A percentile compares a stretch with the other conserved stretches of the same genome.
phyloP scores from a whole-genome alignment of 176 grass and related monocot genomes.

The Pharus latifolius region DNA sequence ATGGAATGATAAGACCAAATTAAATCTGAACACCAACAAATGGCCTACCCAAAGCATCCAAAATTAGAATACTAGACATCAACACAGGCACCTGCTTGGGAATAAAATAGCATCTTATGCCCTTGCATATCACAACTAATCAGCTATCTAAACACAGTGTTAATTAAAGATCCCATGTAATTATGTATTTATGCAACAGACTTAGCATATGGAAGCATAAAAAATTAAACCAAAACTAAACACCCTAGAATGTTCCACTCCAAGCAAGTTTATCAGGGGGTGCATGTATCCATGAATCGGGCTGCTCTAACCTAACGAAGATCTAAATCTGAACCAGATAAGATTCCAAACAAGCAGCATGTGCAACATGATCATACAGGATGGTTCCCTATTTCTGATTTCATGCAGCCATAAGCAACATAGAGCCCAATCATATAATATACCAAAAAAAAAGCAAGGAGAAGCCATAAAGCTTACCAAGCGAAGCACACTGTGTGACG shows the following conservation, averaged over 20 bases:
- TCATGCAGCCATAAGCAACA: background rate
- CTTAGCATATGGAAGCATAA: background rate
- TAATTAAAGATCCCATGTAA: too few relatives aligned
- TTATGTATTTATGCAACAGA: background rate
- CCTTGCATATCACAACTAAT: background rate
- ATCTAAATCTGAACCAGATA: background rate
- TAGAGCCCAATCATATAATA: background rate
- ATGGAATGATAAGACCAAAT: background rate
- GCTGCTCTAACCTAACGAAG: background rate
- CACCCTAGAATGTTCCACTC: background rate
- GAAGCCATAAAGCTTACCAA: slow-evolving; percentile 26
- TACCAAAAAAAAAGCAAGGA: background rate
- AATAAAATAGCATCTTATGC: background rate
- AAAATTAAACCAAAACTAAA: background rate
- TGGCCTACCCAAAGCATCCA: background rate
- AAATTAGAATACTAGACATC: background rate
- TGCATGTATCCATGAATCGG: background rate
- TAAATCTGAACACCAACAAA: background rate
- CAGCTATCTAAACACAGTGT: too few relatives aligned
- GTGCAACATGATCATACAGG: background rate
- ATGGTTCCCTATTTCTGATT: background rate
- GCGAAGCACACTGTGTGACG: slow-evolving; percentile 61
- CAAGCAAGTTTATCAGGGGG: background rate
- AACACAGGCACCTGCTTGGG: background rate
- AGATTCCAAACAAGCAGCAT: background rate